Evolutionary conservation across 2,329 filamentous ascomycete species (phyloP), one percentile per base, ranked within the genome.

Genomic region (Fusarium robinianum): DNA sequence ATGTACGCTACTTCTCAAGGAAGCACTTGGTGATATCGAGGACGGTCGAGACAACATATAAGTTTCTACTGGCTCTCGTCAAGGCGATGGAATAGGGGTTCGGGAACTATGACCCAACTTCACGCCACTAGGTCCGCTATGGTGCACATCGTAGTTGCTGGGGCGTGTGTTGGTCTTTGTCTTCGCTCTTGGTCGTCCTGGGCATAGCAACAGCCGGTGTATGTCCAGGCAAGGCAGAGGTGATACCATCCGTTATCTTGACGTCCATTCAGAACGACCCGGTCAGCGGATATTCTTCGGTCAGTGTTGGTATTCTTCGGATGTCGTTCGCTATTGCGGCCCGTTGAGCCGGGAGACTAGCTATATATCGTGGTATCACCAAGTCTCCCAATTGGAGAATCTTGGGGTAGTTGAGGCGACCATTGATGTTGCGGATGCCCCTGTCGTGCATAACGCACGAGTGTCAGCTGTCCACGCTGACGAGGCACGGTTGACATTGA

Each of bases 231-330:
- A 31, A 23, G 36, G 19, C 42, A 41, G 26, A 41, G 32, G 46
- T 43, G 10, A 34, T 30, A 29, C 19, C 31, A 35, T 43, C 39
- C 39, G 27, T 46, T 29, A 50, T 46, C 45, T 30, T 54, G 41
- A 47, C 30, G 38, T 36, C 45, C 34, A 31, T 43, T 16, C 23
- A 15, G 11, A 33, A 35, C 16, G 30, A 24, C 37, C 41, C 41
- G 41, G 49, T 22, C 32, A 17, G 22, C 57, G 57, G 57, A 37
- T 49, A 50, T 61, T 61, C 57, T 38, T 60, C 57, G 57, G 57
- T 38, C 46, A 35, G 19, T 23, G 34, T 45, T 58, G 50, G 29
- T 53, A 55, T 55, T 50, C 47, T 51, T 59, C 55, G 57, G 57
- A 41, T 48, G 39, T 39, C 47, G 34, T 42, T 30, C 57, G 57